Percentiles rank a stretch among this genome's conserved stretches.
Conservation (phyloP, 176 grass and related monocot genomes). For the Hyparrhenia diplandra region DNA sequence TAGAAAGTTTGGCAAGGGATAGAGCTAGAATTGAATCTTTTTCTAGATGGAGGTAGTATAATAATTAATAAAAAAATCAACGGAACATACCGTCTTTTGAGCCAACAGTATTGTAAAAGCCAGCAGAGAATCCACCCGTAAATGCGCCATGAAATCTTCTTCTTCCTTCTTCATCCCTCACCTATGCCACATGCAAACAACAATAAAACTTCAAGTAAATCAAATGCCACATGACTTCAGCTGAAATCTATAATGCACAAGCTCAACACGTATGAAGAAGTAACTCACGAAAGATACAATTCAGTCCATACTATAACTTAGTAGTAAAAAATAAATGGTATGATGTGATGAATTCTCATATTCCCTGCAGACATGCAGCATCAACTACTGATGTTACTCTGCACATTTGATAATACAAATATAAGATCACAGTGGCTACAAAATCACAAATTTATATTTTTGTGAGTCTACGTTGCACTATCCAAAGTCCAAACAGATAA, state of each 20-base stretch:
- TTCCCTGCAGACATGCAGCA: background rate
- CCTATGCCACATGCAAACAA: slow-evolving; percentile 25
- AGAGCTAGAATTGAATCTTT: background rate
- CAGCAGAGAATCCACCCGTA: slow-evolving; percentile 91
- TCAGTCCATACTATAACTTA: background rate
- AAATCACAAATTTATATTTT: background rate
- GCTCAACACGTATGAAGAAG: background rate
- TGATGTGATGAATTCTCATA: background rate
- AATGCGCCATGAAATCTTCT: slow-evolving; percentile 98
- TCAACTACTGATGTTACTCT: background rate
- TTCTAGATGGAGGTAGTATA: background rate
- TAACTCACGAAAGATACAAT: background rate
- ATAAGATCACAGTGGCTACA: background rate
- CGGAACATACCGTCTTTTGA: slow-evolving; percentile 74
- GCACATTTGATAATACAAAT: background rate
- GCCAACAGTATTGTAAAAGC: slow-evolving; percentile 89
- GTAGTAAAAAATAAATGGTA: background rate
- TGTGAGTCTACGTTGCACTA: background rate
- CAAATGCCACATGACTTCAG: background rate
- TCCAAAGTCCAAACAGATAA: background rate
- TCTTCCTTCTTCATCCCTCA: slow-evolving; percentile 91
- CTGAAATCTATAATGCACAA: background rate
- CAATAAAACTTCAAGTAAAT: background rate
- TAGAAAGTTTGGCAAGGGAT: background rate
- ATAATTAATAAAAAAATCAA: background rate